Conservation (phyloP, 192 early-diverging fungal species). For the Gonapodya prolifera region DNA sequence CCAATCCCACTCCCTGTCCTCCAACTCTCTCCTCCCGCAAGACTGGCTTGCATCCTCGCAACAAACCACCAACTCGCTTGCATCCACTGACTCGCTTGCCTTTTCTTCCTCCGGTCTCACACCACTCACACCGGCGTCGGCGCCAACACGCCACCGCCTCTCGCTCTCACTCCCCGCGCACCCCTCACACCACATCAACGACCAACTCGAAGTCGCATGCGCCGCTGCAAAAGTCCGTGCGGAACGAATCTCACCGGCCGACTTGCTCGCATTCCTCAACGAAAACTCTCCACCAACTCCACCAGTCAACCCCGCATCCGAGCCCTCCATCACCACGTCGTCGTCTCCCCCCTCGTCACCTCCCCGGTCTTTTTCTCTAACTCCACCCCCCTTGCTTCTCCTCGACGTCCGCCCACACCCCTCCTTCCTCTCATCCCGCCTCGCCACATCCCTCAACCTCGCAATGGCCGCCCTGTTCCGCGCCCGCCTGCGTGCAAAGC, state of each 20-base stretch:
- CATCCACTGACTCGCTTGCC: too few relatives aligned
- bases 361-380: too few relatives aligned
- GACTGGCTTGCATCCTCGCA: too few relatives aligned
- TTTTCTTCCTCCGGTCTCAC: too few relatives aligned
- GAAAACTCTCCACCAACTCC: too few relatives aligned
- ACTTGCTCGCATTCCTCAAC: neutral
- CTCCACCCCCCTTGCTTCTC: neutral
- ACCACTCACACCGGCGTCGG: too few relatives aligned
- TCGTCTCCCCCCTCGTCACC: neutral
- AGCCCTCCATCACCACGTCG: neutral
- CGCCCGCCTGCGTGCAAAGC: neutral
- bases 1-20: too few relatives aligned
- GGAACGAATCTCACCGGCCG: neutral
- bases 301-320: neutral
- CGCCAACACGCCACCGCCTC: too few relatives aligned
- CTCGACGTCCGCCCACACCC: neutral
- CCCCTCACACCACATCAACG: too few relatives aligned
- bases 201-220: neutral
- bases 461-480: neutral
- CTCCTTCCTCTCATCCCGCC: neutral
- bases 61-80: too few relatives aligned
- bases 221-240: neutral
- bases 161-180: too few relatives aligned
- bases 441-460: neutral
- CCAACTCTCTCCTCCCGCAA: too few relatives aligned